phyloP scores from a whole-genome alignment of 306 rosid species.

The Psophocarpus tetragonolobus region DNA sequence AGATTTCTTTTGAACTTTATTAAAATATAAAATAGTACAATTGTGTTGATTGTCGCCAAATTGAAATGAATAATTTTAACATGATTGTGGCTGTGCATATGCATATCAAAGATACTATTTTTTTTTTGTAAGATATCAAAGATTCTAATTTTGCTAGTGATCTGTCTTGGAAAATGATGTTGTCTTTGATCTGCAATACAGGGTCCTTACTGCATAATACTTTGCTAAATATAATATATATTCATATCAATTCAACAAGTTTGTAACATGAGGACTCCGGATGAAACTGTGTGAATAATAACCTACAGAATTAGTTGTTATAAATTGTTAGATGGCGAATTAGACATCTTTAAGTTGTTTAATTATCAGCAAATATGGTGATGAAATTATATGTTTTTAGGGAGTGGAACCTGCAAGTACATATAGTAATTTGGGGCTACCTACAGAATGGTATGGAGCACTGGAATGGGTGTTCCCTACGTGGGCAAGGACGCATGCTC shows the following conservation, averaged over 20 bases:
- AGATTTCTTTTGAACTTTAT: conserved; percentile 15
- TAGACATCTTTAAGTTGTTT: conserved; percentile 13
- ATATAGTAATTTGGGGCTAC: conserved; percentile 73
- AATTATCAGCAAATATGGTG: conserved; percentile 32
- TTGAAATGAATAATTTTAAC: conserved; percentile 23
- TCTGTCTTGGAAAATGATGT: not conserved
- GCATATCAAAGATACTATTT: conserved; percentile 22
- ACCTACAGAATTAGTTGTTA: not conserved
- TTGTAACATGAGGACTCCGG: not conserved
- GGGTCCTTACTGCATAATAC: conserved; percentile 5
- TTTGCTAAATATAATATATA: conserved; percentile 16
- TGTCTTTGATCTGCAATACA: not conserved
- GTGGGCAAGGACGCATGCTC: conserved; percentile 96
- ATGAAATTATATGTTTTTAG: conserved; percentile 47
- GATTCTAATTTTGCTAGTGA: conserved; percentile 21
- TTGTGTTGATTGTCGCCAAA: not conserved
- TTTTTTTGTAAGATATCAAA: no score
- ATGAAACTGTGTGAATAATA: conserved; percentile 18
- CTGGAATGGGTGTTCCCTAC: conserved; percentile 84
- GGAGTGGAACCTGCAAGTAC: conserved; percentile 87
- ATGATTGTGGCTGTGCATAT: conserved; percentile 15
- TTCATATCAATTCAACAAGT: conserved; percentile 13
- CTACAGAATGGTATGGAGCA: conserved; percentile 84
- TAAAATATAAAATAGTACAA: not conserved
- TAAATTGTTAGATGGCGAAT: not conserved